phyloP scores from a whole-genome alignment of 2,329 filamentous ascomycete species.

The Paraphaeosphaeria sporulosa region DNA sequence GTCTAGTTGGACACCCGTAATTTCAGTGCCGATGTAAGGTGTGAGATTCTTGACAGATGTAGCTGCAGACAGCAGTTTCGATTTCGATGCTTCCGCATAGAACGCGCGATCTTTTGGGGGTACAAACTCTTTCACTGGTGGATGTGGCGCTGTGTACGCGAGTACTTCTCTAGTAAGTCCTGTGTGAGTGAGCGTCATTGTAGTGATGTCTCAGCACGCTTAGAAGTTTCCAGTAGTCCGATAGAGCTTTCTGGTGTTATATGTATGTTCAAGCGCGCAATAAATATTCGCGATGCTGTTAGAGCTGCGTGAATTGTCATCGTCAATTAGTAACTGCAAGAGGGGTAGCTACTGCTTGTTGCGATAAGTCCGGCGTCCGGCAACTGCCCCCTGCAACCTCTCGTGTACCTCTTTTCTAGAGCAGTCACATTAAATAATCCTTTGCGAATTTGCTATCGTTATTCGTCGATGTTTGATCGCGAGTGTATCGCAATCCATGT shows the following conservation, averaged over 20 bases:
- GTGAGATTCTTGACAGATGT: constrained; percentile 26
- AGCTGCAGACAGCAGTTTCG: constrained; percentile 28
- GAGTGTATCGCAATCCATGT: background rate
- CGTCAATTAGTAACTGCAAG: background rate
- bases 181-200: constrained; percentile 8
- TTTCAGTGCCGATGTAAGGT: constrained; percentile 36
- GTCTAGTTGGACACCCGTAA: constrained; percentile 52
- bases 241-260: background rate
- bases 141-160: constrained; percentile 14
- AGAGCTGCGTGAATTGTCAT: background rate
- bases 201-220: background rate
- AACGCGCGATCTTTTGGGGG: constrained; percentile 35
- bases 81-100: constrained; percentile 56
- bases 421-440: too few relatives aligned
- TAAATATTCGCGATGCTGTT: background rate
- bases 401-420: background rate
- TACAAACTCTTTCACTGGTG: constrained; percentile 9
- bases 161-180: constrained; percentile 12
- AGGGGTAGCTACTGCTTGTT: background rate
- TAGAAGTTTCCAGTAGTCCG: too few relatives aligned
- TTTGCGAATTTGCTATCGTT: too few relatives aligned
- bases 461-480: background rate
- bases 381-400: background rate
- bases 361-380: background rate
- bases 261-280: background rate